Base-by-base conservation (phyloP, 371 early-diverging fungal genomes). In the Encephalitozoon romaleae region DNA sequence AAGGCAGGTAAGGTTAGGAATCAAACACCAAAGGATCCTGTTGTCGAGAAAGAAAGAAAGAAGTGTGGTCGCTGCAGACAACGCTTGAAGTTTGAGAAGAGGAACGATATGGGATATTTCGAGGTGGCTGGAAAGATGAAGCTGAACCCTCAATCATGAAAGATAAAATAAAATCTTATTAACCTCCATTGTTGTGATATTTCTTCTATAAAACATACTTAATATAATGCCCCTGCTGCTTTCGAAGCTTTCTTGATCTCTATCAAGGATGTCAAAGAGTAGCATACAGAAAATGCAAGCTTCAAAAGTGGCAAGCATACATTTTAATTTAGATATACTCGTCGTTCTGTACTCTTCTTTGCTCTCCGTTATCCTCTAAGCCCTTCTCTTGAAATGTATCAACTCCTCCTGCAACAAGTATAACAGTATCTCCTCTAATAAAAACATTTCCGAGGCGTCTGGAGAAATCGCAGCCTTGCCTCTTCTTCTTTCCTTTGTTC, bases 1-100 rank as follows among this genome's bases (percentile, higher is more conserved):
- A 80, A 70, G 72, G 96, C 99, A 88, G 99, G 99, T 90, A 99
- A 99, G 89, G 99, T 99, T 86, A 94, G 95, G 92, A 92, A 91
- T 82, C 95, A 95, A 86, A 93, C 93, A 84, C 96, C 99, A 85
- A 95, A 95, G 89, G 96, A 95, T 78, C 94, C 93, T 85, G 92
- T 93, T 89, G 89, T 90, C 87, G 95, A 95, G 85, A 94, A 96
- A 90, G 89, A 91, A 87, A 95, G 92, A 90, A 30, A 68, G 32
- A 78, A 75, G 68, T 84, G 79, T 86, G 91, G 98, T 86, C 94
- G 98, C 86, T 94, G 95, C 81, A 92, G 92, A 89, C 95, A 95
- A 91, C 89, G 99, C 87, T 88, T 90, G 78, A 88, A 89, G 79
- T 99, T 94, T 90, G 94, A 90, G 88, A 93, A 95, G 83, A 92